phyloP scores from a whole-genome alignment of 2,329 filamentous ascomycete species.

The Microascus cirrosus region DNA sequence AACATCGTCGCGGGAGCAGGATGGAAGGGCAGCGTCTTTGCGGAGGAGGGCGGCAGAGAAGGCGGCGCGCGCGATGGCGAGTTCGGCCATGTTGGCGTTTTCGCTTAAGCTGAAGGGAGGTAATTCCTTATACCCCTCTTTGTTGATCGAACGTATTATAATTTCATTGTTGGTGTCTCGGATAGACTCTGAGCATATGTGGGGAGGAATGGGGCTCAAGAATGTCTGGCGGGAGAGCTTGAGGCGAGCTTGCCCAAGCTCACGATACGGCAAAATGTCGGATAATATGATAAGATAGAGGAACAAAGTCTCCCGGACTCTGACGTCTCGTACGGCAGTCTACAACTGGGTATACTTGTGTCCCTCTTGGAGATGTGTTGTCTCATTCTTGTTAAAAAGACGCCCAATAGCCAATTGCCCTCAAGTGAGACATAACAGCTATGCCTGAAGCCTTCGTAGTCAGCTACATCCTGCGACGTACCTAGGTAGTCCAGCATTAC shows the following conservation, averaged over 20 bases:
- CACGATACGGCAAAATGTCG: background rate
- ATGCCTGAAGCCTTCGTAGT: too few species aligned
- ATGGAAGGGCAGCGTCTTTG: slow-evolving; percentile 47
- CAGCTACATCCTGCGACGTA: too few species aligned
- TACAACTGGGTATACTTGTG: too few species aligned
- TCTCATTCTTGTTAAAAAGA: too few species aligned
- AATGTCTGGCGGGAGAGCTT: background rate
- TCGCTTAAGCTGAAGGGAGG: background rate
- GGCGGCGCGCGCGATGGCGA: slow-evolving; percentile 71
- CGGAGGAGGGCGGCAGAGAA: slow-evolving; percentile 64
- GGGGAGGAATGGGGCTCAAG: background rate
- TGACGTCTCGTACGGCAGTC: too few species aligned
- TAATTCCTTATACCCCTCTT: background rate
- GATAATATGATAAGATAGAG: slow-evolving; percentile 1
- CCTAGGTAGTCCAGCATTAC: too few species aligned
- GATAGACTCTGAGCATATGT: background rate
- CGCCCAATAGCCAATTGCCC: too few species aligned
- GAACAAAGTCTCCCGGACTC: too few species aligned
- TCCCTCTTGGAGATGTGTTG: too few species aligned
- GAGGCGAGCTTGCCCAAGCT: background rate
- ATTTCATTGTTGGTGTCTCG: background rate
- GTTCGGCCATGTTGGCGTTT: slow-evolving; percentile 45
- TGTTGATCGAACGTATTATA: background rate
- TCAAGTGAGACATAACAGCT: too few species aligned
- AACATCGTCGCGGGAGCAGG: slow-evolving; percentile 58